These are phyloP conservation scores for Linnemannia exigua DNA, from an alignment of 192 early-diverging fungal genomes.

Conservation along the genomic window DNA sequence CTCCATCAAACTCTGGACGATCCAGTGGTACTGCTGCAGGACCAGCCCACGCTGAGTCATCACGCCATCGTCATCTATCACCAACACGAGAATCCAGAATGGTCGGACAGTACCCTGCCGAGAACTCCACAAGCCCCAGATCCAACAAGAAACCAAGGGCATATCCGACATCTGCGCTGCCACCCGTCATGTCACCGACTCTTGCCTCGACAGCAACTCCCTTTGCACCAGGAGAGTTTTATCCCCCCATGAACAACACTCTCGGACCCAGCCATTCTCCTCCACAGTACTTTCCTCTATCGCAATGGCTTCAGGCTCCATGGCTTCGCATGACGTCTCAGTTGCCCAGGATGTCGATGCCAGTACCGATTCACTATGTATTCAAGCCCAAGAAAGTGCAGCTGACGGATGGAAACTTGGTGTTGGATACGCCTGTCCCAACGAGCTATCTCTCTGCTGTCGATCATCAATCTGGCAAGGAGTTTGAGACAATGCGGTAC, in stretches of 20 bases:
- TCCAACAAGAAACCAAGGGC: conserved; percentile 11
- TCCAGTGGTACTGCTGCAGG: neutral
- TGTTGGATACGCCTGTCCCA: conserved; percentile 75
- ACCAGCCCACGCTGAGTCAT: neutral
- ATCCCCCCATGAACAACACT: conserved; percentile 32
- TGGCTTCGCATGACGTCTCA: conserved; percentile 35
- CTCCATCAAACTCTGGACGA: neutral
- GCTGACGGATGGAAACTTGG: conserved; percentile 76
- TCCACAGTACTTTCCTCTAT: conserved; percentile 41
- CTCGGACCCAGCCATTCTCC: conserved; percentile 15
- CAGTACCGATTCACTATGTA: conserved; percentile 38
- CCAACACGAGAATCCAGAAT: conserved; percentile 14
- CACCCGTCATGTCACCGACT: conserved; percentile 38
- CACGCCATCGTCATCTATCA: neutral
- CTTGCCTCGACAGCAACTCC: conserved; percentile 43
- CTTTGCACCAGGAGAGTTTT: conserved; percentile 38
- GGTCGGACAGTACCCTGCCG: conserved; percentile 23
- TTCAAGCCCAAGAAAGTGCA: conserved; percentile 65
- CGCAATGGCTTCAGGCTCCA: conserved; percentile 53
- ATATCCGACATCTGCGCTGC: neutral
- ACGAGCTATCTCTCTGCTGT: conserved; percentile 65
- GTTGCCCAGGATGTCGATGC: conserved; percentile 44
- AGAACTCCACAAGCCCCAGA: neutral
- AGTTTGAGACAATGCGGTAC: conserved; percentile 80
- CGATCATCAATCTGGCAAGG: conserved; percentile 63